Conservation (phyloP, 139 green algal genomes). For the Tetraselmis striata region DNA sequence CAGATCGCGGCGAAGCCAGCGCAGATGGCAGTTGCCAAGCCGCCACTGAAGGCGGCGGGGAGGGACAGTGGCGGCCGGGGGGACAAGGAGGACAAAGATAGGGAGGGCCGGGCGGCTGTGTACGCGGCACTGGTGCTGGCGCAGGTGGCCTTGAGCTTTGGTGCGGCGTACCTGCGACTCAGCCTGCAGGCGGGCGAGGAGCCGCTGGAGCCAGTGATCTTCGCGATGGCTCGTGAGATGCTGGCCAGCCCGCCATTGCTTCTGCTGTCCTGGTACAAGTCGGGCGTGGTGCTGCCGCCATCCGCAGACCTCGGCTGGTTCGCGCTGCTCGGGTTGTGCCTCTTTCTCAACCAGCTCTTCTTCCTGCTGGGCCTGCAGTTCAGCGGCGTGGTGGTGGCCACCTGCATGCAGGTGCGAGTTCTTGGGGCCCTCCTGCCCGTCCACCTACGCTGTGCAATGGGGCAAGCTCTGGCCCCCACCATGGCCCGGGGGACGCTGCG, state of each 20-base stretch:
- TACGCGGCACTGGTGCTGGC: no score
- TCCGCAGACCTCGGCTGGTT: not conserved
- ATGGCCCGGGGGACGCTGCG: no score
- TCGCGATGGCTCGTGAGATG: not conserved
- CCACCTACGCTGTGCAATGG: no score
- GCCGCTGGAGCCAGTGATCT: not conserved
- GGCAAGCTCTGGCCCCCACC: no score
- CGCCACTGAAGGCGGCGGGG: no score
- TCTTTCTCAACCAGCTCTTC: slow-evolving; percentile 58
- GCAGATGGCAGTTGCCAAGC: no score
- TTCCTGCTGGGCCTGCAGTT: slow-evolving; percentile 66
- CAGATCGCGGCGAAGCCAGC: no score
- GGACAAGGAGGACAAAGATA: no score
- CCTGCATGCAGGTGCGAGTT: slow-evolving; percentile 62
- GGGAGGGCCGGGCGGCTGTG: no score
- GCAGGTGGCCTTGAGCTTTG: not conserved
- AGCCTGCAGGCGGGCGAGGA: not conserved
- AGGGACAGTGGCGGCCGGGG: no score
- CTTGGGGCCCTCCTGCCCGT: no score
- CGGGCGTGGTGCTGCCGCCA: not conserved
- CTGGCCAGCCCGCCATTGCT: not conserved
- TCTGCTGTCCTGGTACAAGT: not conserved
- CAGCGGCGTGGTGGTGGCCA: slow-evolving; percentile 57
- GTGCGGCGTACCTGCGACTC: not conserved
- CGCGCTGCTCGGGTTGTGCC: slow-evolving; percentile 26